Percentiles rank a stretch among this genome's conserved stretches.
Conservation (phyloP, 495 filamentous ascomycete species). For the Penicillium salamii region DNA sequence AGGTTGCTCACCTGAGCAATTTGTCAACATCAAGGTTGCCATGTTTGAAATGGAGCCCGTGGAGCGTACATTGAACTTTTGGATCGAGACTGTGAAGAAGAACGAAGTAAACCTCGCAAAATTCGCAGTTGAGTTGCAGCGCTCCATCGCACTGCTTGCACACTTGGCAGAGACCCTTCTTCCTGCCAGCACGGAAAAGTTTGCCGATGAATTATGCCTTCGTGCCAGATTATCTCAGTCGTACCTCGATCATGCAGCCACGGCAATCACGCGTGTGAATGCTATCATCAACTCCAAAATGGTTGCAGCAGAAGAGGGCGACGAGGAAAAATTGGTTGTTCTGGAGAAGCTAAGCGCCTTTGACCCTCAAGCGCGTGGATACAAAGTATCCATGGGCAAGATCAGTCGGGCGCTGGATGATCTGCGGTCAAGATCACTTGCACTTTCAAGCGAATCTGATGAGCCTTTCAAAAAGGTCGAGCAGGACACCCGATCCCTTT, state of each 20-base stretch:
- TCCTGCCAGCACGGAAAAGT: slow-evolving; percentile 65
- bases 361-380: slow-evolving; percentile 70
- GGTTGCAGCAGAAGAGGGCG: slow-evolving; percentile 35
- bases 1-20: slow-evolving; percentile 72
- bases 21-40: slow-evolving; percentile 69
- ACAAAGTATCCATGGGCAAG: slow-evolving; percentile 82
- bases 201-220: slow-evolving; percentile 78
- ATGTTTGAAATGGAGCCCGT: slow-evolving; percentile 90
- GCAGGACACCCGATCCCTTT: slow-evolving; percentile 60
- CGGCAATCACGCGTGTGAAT: slow-evolving; percentile 60
- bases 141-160: slow-evolving; percentile 75
- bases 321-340: slow-evolving; percentile 64
- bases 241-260: slow-evolving; percentile 74
- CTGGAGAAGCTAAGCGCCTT: slow-evolving; percentile 68
- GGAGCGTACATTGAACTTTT: slow-evolving; percentile 82
- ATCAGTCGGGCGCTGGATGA: slow-evolving; percentile 75
- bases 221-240: slow-evolving; percentile 73
- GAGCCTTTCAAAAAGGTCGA: slow-evolving; percentile 60
- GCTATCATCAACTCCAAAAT: slow-evolving; percentile 63
- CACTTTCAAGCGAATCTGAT: slow-evolving; percentile 57
- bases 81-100: slow-evolving; percentile 77
- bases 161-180: slow-evolving; percentile 84
- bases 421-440: slow-evolving; percentile 71
- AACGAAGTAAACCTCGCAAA: slow-evolving; percentile 86
- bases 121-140: slow-evolving; percentile 73